These are phyloP conservation scores for Rhododendron henanense DNA, from an alignment of 148 eudicot species.

Conservation along the genomic window DNA sequence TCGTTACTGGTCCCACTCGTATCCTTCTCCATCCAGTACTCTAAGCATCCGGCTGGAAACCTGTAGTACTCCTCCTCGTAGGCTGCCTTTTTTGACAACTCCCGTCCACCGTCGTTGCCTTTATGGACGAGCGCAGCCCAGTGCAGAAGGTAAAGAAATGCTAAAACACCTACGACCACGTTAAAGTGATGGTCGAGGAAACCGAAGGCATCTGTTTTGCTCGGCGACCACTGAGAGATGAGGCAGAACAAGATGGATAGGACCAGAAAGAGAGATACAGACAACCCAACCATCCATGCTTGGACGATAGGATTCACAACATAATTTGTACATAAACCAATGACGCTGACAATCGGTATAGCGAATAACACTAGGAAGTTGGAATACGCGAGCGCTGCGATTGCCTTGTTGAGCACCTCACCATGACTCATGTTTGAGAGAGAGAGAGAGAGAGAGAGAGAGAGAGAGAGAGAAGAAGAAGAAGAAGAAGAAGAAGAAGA, in stretches of 20 bases:
- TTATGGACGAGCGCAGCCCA: background rate
- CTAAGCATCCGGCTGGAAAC: background rate
- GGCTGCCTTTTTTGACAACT: background rate
- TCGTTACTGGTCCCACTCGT: background rate
- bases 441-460: background rate
- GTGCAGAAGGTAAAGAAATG: background rate
- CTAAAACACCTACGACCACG: background rate
- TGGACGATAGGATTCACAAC: background rate
- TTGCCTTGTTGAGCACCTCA: background rate
- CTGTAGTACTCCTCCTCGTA: too few relatives aligned
- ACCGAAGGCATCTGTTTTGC: background rate
- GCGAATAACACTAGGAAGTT: background rate
- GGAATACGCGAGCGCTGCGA: background rate
- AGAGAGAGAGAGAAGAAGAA: background rate
- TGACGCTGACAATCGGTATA: background rate
- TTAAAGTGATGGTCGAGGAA: too few relatives aligned
- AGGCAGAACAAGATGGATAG: background rate
- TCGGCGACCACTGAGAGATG: background rate
- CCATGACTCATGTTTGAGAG: background rate
- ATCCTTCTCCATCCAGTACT: background rate
- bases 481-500: rapidly evolving
- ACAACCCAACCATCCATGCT: background rate
- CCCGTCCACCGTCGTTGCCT: background rate
- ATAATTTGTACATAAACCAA: background rate
- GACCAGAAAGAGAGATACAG: background rate